Percentiles rank a stretch among this genome's conserved stretches.
Evolutionary conservation across 352 stramenopile species (phyloP).

Genomic region (Phytophthora tubulina): DNA sequence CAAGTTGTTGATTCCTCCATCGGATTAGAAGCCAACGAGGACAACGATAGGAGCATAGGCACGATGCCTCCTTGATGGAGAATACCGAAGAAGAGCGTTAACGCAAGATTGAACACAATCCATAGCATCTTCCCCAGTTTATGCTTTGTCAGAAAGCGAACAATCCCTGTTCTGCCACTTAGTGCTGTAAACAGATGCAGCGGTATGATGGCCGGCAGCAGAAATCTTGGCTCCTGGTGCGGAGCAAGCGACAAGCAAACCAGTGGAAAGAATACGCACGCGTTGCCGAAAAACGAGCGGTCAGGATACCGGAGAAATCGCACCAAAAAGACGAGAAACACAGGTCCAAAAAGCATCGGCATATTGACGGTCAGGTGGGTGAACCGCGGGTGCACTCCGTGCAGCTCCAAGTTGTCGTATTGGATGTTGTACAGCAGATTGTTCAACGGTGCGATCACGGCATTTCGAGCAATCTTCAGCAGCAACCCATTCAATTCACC

Average conservation of each 20-base stretch:
- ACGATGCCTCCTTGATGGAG: conserved; percentile 80
- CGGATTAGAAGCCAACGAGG: conserved; percentile 20
- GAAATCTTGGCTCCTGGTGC: conserved; percentile 95
- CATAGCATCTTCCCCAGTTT: conserved; percentile 44
- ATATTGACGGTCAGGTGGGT: conserved; percentile 93
- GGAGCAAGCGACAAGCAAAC: conserved; percentile 90
- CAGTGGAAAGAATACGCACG: conserved; percentile 77
- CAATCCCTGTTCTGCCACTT: conserved; percentile 21
- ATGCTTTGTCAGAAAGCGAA: conserved; percentile 33
- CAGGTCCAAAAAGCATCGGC: conserved; percentile 93
- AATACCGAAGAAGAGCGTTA: conserved; percentile 74
- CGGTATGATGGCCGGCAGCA: conserved; percentile 89
- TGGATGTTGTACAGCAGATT: conserved; percentile 95
- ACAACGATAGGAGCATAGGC: conserved; percentile 63
- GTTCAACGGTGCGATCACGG: conserved; percentile 82
- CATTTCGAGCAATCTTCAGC: conserved; percentile 24
- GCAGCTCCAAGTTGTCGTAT: conserved; percentile 88
- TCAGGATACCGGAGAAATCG: conserved; percentile 32
- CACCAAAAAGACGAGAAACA: conserved; percentile 72
- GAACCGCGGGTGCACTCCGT: conserved; percentile 91
- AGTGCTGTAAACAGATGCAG: conserved; percentile 72
- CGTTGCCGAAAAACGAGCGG: conserved; percentile 38
- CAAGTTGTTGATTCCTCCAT: conserved; percentile 14
- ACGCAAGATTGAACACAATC: conserved; percentile 59
- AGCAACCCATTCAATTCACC: conserved; percentile 15